Conservation (phyloP, 2,329 filamentous ascomycete species). For the Ilyonectria sp. region DNA sequence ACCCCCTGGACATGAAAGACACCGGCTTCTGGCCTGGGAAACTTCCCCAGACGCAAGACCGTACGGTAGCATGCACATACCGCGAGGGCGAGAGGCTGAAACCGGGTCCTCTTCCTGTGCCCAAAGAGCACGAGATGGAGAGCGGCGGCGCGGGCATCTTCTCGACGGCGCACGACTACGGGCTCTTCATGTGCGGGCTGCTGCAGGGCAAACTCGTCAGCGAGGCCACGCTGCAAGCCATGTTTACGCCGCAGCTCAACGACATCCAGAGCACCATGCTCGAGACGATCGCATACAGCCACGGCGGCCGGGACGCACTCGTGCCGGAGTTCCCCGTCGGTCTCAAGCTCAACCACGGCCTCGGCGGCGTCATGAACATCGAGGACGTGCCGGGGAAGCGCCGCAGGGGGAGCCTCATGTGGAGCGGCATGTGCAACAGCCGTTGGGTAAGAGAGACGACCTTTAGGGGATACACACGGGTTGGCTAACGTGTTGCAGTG, state of each 20-base stretch:
- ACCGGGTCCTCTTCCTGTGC: conserved; percentile 36
- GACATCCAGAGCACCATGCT: conserved; percentile 45
- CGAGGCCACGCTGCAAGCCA: conserved; percentile 49
- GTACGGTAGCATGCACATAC: conserved; percentile 40
- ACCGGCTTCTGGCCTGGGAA: conserved; percentile 55
- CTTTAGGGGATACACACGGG: not conserved
- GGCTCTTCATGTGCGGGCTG: conserved; percentile 52
- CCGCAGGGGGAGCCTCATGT: conserved; percentile 59
- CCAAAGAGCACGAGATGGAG: conserved; percentile 54
- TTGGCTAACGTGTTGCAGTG: conserved; percentile 45
- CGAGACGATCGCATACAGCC: conserved; percentile 38
- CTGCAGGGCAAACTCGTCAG: conserved; percentile 52
- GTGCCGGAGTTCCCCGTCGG: conserved; percentile 56
- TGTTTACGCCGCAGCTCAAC: conserved; percentile 60
- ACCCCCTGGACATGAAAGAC: conserved; percentile 54
- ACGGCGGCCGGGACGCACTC: conserved; percentile 44
- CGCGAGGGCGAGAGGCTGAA: conserved; percentile 43
- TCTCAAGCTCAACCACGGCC: conserved; percentile 54
- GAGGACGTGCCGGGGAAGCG: conserved; percentile 58
- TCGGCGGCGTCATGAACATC: conserved; percentile 58
- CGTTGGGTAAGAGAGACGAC: conserved; percentile 55
- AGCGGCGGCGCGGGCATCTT: conserved; percentile 62
- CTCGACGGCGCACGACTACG: conserved; percentile 59
- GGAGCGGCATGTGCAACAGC: conserved; percentile 60
- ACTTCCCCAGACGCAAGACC: conserved; percentile 45